phyloP scores from a whole-genome alignment of 352 stramenopile species.

The Nothophytophthora sp. region DNA sequence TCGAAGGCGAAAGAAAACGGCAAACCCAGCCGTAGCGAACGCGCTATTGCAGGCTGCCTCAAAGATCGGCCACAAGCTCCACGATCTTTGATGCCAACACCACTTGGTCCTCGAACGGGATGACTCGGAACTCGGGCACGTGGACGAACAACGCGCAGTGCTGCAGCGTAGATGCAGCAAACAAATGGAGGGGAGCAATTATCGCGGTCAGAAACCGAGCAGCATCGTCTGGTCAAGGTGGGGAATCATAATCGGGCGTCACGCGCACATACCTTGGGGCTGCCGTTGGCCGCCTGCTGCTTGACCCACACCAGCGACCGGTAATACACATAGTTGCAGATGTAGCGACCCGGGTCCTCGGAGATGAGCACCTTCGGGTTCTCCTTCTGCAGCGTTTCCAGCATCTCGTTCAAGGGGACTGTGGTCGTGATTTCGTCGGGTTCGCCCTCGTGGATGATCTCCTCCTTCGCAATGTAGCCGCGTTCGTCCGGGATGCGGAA shows the following conservation, averaged over 20 bases:
- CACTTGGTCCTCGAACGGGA: constrained; percentile 64
- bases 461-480: constrained; percentile 55
- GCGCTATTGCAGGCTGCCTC: no score
- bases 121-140: constrained; percentile 62
- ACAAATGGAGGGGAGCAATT: not conserved
- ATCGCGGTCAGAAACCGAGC: not conserved
- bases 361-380: constrained; percentile 50
- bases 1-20: no score
- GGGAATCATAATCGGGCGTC: no score
- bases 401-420: constrained; percentile 62
- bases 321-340: constrained; percentile 90
- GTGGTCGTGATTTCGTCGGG: constrained; percentile 43
- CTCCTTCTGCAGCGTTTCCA: constrained; percentile 32
- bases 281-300: constrained; percentile 28
- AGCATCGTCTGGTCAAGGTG: no score
- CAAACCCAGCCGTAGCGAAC: no score
- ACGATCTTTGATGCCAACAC: constrained; percentile 61
- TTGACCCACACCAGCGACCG: constrained; percentile 73
- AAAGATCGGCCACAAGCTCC: constrained; percentile 40
- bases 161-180: constrained; percentile 15
- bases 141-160: constrained; percentile 78
- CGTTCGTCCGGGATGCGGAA: constrained; percentile 84
- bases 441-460: constrained; percentile 54
- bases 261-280: constrained; percentile 29
- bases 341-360: constrained; percentile 77